Percentiles rank a stretch among this genome's conserved stretches.
Conservation (phyloP, 73 alveolate genomes). For the Durusdinium trenchii region DNA sequence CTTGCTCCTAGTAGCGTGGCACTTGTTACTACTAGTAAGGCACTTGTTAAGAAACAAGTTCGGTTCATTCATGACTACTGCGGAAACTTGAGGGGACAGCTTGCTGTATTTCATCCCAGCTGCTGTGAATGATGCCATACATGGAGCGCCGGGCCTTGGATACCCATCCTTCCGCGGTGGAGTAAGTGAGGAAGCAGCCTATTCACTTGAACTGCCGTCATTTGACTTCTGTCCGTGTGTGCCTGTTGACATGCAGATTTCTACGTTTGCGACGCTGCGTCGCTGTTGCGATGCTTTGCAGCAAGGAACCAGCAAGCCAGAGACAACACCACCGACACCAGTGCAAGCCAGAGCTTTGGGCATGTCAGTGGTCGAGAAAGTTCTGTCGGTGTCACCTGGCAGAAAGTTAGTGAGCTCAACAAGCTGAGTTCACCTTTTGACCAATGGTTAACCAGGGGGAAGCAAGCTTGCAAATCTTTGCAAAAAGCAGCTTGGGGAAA, state of each 20-base stretch:
- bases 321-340: background rate
- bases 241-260: no score
- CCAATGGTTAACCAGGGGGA: no score
- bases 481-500: no score
- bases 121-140: slow-evolving; percentile 60
- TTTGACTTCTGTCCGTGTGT: no score
- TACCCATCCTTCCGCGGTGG: background rate
- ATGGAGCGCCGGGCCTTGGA: slow-evolving; percentile 57
- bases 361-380: slow-evolving; percentile 71
- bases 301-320: slow-evolving; percentile 63
- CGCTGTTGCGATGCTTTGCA: no score
- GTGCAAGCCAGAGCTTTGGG: slow-evolving; percentile 53
- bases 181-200: background rate
- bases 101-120: background rate
- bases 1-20: no score
- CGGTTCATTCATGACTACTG: background rate
- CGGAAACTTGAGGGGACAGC: background rate
- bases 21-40: no score
- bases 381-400: slow-evolving; percentile 51
- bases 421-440: no score
- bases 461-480: no score
- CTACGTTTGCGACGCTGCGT: no score
- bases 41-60: background rate
- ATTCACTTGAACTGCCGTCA: background rate
- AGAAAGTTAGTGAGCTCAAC: no score